Percentiles rank a stretch among this genome's conserved stretches.
Evolutionary conservation across 2,329 filamentous ascomycete species (phyloP).

Genomic region (Colletotrichum sp.): DNA sequence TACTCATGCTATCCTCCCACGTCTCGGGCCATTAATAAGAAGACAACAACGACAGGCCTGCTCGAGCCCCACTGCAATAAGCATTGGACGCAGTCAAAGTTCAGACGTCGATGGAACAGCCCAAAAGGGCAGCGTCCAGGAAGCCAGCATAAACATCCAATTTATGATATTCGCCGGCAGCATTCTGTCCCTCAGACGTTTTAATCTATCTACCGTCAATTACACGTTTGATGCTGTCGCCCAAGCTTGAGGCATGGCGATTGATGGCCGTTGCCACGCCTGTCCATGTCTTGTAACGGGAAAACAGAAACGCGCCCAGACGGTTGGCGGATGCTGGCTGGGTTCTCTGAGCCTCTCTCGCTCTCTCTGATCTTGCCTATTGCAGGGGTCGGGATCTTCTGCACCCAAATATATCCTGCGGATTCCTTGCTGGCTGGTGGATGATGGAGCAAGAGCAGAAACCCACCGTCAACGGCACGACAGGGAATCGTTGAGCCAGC

Average conservation of each 20-base stretch:
- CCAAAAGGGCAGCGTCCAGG: neutral
- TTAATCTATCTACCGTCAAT: slow-evolving; percentile 5
- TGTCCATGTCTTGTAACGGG: neutral
- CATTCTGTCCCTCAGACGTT: neutral
- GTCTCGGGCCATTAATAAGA: neutral
- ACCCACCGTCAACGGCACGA: neutral
- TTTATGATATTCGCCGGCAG: neutral
- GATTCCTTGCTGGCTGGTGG: neutral
- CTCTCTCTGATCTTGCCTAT: neutral
- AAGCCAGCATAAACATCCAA: slow-evolving; percentile 3
- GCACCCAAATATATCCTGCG: neutral
- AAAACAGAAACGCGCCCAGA: neutral
- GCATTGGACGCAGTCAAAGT: neutral
- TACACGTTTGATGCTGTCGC: neutral
- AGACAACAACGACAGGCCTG: neutral
- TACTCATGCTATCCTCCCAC: neutral
- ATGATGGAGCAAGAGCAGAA: neutral
- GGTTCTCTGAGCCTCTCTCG: neutral
- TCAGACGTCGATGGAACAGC: slow-evolving; percentile 1
- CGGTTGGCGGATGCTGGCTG: neutral
- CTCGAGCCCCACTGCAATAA: neutral
- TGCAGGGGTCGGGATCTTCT: neutral
- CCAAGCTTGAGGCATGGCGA: neutral
- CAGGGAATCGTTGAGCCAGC: neutral
- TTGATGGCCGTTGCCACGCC: neutral